phyloP scores from a whole-genome alignment of 75 land plant species.

The Sequoiadendron giganteum region DNA sequence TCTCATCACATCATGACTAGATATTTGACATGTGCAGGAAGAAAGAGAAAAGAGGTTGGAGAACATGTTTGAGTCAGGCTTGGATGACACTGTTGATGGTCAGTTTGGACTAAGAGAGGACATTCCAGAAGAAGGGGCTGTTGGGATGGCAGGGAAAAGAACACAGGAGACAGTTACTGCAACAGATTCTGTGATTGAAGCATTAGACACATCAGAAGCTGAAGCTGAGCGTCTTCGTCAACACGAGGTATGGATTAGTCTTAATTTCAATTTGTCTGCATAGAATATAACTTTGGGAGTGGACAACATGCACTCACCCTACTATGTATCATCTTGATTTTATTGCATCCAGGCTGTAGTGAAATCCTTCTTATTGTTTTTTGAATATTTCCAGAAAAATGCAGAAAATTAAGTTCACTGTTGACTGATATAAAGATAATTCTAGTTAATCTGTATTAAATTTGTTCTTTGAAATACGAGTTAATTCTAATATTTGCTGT shows the following conservation, averaged over 20 bases:
- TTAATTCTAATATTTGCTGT: constrained; percentile 7
- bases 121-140: constrained; percentile 85
- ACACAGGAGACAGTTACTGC: constrained; percentile 82
- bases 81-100: constrained; percentile 53
- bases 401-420: neutral
- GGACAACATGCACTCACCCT: neutral
- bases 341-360: neutral
- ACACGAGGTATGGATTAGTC: constrained; percentile 54
- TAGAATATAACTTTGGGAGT: neutral
- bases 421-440: neutral
- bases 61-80: constrained; percentile 81
- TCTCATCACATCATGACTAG: neutral
- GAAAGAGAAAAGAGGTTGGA: constrained; percentile 97
- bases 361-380: neutral
- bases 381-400: neutral
- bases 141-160: constrained; percentile 82
- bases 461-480: neutral
- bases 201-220: constrained; percentile 83
- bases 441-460: neutral
- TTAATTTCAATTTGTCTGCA: constrained; percentile 1
- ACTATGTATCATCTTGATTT: neutral
- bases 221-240: constrained; percentile 64
- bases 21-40: constrained; percentile 59
- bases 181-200: constrained; percentile 86
- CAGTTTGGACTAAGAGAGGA: constrained; percentile 60